A percentile compares a stretch with the other conserved stretches of the same genome.
phyloP scores from a whole-genome alignment of 495 filamentous ascomycete species.

The Viridothelium virens region DNA sequence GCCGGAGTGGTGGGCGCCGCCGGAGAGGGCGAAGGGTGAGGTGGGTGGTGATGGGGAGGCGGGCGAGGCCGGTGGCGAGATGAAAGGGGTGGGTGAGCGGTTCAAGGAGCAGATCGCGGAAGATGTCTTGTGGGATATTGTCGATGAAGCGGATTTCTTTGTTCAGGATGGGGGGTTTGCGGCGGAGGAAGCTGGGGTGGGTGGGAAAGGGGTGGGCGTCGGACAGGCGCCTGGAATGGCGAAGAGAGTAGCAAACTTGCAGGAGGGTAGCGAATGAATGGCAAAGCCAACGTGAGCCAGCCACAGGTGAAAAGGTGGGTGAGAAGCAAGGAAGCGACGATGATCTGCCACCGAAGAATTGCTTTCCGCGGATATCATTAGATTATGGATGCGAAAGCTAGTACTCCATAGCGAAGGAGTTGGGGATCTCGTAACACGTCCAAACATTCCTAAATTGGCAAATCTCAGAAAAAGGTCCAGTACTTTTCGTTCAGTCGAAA shows the following conservation, averaged over 20 bases:
- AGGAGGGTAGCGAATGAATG: not conserved
- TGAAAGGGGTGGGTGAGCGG: conserved; percentile 57
- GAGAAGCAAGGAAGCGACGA: not conserved
- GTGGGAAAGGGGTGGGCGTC: conserved; percentile 4
- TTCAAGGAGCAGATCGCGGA: conserved; percentile 94
- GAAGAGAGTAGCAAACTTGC: conserved; percentile 4
- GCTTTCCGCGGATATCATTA: not conserved
- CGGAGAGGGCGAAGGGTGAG: conserved; percentile 33
- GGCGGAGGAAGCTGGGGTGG: conserved; percentile 26
- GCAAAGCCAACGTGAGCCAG: not conserved
- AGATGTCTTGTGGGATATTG: conserved; percentile 81
- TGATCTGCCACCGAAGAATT: not conserved
- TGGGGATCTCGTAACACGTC: not conserved
- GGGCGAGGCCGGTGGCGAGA: conserved; percentile 12
- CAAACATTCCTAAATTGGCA: not conserved
- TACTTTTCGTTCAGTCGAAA: not conserved
- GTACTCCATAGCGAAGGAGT: conserved; percentile 8
- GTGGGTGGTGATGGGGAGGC: conserved; percentile 11
- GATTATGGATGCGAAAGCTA: not conserved
- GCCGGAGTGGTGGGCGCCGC: conserved; percentile 81
- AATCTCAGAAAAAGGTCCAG: not conserved
- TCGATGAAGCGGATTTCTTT: conserved; percentile 84
- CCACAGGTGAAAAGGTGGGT: not conserved
- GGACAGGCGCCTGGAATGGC: not conserved
- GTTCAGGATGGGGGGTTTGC: conserved; percentile 52